These are phyloP conservation scores for Mallotus nudiflorus DNA, from an alignment of 345 rosid species.

Conservation along the genomic window DNA sequence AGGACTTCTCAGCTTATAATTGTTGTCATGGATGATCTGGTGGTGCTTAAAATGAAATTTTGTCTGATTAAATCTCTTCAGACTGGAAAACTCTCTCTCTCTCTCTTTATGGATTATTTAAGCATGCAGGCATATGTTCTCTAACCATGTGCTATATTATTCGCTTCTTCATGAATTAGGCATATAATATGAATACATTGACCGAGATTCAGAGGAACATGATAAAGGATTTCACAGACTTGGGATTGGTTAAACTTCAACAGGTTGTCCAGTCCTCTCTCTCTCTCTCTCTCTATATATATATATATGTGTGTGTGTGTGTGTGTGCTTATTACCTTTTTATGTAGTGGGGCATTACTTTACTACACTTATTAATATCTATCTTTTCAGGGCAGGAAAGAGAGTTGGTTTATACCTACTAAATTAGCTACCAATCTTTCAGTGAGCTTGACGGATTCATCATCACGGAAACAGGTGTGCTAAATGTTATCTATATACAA, in stretches of 20 bases:
- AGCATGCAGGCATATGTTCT: neutral
- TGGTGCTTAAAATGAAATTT: neutral
- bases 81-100: neutral
- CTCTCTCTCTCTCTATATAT: neutral
- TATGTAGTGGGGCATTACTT: constrained; percentile 6
- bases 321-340: neutral
- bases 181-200: constrained; percentile 81
- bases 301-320: no score
- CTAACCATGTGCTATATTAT: neutral
- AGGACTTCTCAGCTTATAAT: neutral
- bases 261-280: constrained; percentile 50
- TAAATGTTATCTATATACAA: constrained; percentile 3
- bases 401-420: constrained; percentile 96
- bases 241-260: constrained; percentile 96
- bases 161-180: constrained; percentile 41
- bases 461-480: constrained; percentile 75
- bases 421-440: constrained; percentile 88
- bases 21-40: neutral
- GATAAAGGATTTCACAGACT: constrained; percentile 88
- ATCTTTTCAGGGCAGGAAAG: constrained; percentile 76
- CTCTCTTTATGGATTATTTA: constrained; percentile 9
- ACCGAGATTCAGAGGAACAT: constrained; percentile 63
- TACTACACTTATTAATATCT: constrained; percentile 3
- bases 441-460: constrained; percentile 84
- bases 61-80: neutral